Base-by-base conservation (phyloP, 352 stramenopile genomes). In the Phytophthora crassamura region DNA sequence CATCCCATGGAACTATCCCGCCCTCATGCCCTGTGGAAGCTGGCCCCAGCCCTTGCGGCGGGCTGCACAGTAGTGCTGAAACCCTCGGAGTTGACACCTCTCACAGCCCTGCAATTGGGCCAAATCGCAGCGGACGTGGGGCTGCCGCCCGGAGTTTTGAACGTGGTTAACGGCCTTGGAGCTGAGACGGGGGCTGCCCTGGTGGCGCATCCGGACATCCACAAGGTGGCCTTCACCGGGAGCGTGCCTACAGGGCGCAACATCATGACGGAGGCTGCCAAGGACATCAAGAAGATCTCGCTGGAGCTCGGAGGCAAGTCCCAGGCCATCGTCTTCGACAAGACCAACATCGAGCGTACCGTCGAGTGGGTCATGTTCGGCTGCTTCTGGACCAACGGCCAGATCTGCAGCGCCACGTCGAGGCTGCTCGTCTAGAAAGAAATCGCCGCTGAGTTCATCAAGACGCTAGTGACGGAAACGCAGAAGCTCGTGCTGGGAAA, bases 1-100 rank as follows among this genome's bases (percentile, higher is more conserved):
- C 56, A 87, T 88, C 42, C 84, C 84, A 11, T 74, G 66, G 66
- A 74, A 74, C 32, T 74, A 67, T 12, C 66, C 66, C 20, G 53
- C 54, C 0, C 68, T 89, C 15, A 90, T 91, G 77, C 79, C 15
- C 56, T 88, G 14, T 89, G 82, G 80, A 91, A 91, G 67, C 66
- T 95, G 15, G 89, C 90, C 6, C 90, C 90, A 6, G 95, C 94
- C 4, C 74, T 99, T 22, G 86, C 91, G 10, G 92, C 91, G 1
- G 97, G 97, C 12, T 99, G 96, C 77, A 98, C 96, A 82, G 66
- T 70, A 12, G 66, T 74, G 33, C 60, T 74, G 11, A 74, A 74
- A 18, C 66, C 66, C 0, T 67, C 91, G 10, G 97, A 98, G 57
- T 63, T 98, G 20, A 99, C 97, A 15, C 97, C 97, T 51, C 60